Percentiles rank a stretch among this genome's conserved stretches.
phyloP scores from a whole-genome alignment of 768 basidiomycete genomes.

The Lactifluus pinguis region DNA sequence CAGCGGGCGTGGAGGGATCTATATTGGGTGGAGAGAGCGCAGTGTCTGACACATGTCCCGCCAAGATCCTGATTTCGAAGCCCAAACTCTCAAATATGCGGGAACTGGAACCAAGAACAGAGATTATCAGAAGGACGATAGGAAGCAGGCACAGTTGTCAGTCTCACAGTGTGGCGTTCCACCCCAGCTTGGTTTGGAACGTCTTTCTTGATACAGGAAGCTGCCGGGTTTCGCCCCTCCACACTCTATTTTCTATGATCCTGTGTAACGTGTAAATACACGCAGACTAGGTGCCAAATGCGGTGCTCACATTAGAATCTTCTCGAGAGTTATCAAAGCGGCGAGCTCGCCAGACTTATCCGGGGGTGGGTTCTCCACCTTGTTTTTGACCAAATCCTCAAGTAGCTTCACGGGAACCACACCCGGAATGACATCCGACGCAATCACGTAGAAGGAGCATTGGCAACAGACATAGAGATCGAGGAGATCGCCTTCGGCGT shows the following conservation, averaged over 20 bases:
- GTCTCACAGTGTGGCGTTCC: slow-evolving; percentile 50
- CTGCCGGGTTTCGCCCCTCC: slow-evolving; percentile 55
- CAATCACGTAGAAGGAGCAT: slow-evolving; percentile 66
- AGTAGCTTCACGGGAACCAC: slow-evolving; percentile 55
- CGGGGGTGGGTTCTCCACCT: slow-evolving; percentile 43
- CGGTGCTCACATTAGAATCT: slow-evolving; percentile 49
- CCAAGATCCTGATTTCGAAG: slow-evolving; percentile 25
- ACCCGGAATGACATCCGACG: slow-evolving; percentile 62
- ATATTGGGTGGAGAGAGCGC: slow-evolving; percentile 48
- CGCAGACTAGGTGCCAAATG: neutral
- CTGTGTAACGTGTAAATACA: slow-evolving; percentile 29
- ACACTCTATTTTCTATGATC: slow-evolving; percentile 66
- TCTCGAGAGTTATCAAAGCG: slow-evolving; percentile 53
- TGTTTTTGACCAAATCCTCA: slow-evolving; percentile 58
- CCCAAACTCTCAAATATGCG: slow-evolving; percentile 35
- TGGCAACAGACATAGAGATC: slow-evolving; percentile 83
- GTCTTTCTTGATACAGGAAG: slow-evolving; percentile 44
- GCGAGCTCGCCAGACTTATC: slow-evolving; percentile 49
- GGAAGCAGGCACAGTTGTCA: neutral
- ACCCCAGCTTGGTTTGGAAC: slow-evolving; percentile 60
- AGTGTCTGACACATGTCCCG: slow-evolving; percentile 27
- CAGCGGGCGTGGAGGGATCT: slow-evolving; percentile 36
- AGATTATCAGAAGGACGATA: neutral
- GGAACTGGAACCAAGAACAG: slow-evolving; percentile 24
- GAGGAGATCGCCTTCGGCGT: slow-evolving; percentile 46